phyloP scores from a whole-genome alignment of 495 filamentous ascomycete genomes.

The Niebla homalea region DNA sequence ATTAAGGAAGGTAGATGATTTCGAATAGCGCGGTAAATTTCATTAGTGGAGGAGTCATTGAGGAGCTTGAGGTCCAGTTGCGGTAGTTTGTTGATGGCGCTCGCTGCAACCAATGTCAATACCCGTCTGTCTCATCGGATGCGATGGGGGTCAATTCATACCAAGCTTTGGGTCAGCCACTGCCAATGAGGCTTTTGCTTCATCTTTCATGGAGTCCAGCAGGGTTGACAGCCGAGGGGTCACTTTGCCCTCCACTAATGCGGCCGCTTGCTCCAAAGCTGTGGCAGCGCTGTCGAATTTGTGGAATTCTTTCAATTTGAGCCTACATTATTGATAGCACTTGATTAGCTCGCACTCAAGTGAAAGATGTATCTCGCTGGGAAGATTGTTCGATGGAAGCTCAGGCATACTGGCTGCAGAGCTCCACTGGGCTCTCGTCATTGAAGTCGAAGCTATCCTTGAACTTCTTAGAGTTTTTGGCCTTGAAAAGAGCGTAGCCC shows the following conservation, averaged over 20 bases:
- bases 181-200: slow-evolving; percentile 91
- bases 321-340: slow-evolving; percentile 31
- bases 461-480: slow-evolving; percentile 93
- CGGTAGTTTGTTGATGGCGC: slow-evolving; percentile 85
- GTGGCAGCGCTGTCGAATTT: slow-evolving; percentile 87
- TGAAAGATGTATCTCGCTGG: slow-evolving; percentile 2
- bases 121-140: neutral
- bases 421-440: slow-evolving; percentile 66
- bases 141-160: slow-evolving; percentile 22
- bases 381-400: slow-evolving; percentile 3
- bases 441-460: slow-evolving; percentile 68
- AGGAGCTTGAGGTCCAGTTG: slow-evolving; percentile 71
- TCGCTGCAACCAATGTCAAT: slow-evolving; percentile 32
- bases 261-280: slow-evolving; percentile 77
- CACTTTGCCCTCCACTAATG: slow-evolving; percentile 85
- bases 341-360: slow-evolving; percentile 18
- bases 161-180: slow-evolving; percentile 92
- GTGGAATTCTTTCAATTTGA: slow-evolving; percentile 91
- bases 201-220: slow-evolving; percentile 84
- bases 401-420: slow-evolving; percentile 64
- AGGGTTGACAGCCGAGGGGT: slow-evolving; percentile 76
- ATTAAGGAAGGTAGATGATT: slow-evolving; percentile 82
- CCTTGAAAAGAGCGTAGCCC: slow-evolving; percentile 95
- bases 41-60: slow-evolving; percentile 72
- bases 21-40: slow-evolving; percentile 87